Evolutionary conservation across 1,284 basidiomycete species (phyloP).

Genomic region (Marasmius tenuissimus): DNA sequence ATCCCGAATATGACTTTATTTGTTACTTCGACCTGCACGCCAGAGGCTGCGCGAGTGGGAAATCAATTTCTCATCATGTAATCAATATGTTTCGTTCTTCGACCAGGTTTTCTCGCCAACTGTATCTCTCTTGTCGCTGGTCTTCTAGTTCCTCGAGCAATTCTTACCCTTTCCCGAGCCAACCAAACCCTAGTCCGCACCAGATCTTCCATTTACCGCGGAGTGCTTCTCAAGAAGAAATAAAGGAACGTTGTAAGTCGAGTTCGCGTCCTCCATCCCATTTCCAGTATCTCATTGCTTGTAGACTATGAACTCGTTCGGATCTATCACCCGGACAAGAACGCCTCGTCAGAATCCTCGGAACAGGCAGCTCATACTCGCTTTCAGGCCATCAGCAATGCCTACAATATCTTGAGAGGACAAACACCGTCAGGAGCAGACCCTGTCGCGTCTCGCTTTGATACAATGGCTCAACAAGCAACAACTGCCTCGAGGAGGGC

Average conservation of each 20-base stretch:
- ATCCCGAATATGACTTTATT: too few relatives aligned
- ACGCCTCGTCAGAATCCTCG: constrained; percentile 38
- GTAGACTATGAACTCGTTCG: constrained; percentile 66
- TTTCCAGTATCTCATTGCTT: not conserved
- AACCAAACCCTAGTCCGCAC: constrained; percentile 54
- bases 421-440: constrained; percentile 21
- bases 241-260: constrained; percentile 59
- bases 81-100: not conserved
- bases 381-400: constrained; percentile 53
- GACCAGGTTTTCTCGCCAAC: not conserved
- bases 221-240: constrained; percentile 50
- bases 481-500: constrained; percentile 42
- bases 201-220: constrained; percentile 64
- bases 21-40: too few relatives aligned
- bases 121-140: not conserved
- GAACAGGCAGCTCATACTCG: constrained; percentile 50
- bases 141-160: constrained; percentile 2
- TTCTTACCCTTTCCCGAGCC: constrained; percentile 48
- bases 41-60: too few relatives aligned
- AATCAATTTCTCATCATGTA: too few relatives aligned
- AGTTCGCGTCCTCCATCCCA: not conserved
- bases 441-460: constrained; percentile 13
- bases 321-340: constrained; percentile 66
- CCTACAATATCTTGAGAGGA: constrained; percentile 48
- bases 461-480: constrained; percentile 29